A percentile compares a stretch with the other conserved stretches of the same genome.
phyloP scores from a whole-genome alignment of 768 basidiomycete species.

The Leccinum uliginosum region DNA sequence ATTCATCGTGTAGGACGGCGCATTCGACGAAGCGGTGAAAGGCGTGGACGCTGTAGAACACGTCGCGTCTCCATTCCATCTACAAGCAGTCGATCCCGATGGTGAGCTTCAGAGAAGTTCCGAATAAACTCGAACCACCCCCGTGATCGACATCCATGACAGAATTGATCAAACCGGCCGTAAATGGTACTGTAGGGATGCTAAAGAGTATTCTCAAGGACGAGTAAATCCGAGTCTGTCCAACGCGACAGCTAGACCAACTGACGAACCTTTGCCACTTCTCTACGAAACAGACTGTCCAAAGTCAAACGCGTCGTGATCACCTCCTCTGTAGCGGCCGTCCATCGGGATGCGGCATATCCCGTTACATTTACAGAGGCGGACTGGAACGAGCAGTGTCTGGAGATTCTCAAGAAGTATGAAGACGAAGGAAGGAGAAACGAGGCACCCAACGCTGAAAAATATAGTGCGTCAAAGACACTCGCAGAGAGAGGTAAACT shows the following conservation, averaged over 20 bases:
- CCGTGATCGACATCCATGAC: background rate
- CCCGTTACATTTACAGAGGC: conserved; percentile 39
- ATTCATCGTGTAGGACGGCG: conserved; percentile 42
- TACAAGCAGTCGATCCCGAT: conserved; percentile 42
- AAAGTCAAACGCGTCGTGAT: conserved; percentile 64
- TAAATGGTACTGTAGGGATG: conserved; percentile 63
- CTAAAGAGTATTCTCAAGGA: conserved; percentile 55
- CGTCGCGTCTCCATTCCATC: conserved; percentile 59
- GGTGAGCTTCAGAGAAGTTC: conserved; percentile 15
- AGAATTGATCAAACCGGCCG: conserved; percentile 69
- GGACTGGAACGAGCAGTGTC: conserved; percentile 36
- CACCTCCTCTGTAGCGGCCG: conserved; percentile 57
- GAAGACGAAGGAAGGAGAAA: conserved; percentile 42
- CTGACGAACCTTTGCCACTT: background rate
- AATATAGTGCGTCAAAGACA: conserved; percentile 61
- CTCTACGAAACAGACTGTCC: conserved; percentile 23
- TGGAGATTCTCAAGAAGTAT: conserved; percentile 39
- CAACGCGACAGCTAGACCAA: background rate
- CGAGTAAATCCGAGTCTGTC: conserved; percentile 37
- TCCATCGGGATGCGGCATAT: conserved; percentile 31
- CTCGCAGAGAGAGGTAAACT: conserved; percentile 54
- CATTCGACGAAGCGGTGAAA: conserved; percentile 76
- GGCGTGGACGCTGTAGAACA: conserved; percentile 72
- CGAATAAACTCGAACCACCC: background rate
- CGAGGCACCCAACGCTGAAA: conserved; percentile 32